Conservation (phyloP, 1,284 basidiomycete species). For the Pterulicium gracile region DNA sequence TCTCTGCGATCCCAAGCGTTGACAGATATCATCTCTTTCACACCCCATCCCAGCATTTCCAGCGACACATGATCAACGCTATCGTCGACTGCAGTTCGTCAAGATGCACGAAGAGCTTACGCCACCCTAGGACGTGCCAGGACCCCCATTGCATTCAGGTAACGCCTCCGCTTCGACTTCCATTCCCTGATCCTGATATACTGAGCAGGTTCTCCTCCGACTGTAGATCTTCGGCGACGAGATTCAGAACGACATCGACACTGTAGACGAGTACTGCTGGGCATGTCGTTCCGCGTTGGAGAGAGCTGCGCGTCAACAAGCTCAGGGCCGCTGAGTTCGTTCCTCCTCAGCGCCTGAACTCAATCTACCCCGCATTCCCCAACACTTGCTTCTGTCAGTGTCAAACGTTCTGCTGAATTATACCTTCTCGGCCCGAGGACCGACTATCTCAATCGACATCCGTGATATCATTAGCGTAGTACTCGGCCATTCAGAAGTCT, state of each 20-base stretch:
- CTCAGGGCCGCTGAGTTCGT: not conserved
- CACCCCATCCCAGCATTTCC: slow-evolving; percentile 11
- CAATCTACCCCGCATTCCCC: too few species aligned
- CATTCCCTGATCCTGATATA: not conserved
- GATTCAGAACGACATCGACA: slow-evolving; percentile 26
- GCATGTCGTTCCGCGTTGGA: slow-evolving; percentile 21
- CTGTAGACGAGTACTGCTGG: slow-evolving; percentile 28
- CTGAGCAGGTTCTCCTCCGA: not conserved
- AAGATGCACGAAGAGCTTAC: not conserved
- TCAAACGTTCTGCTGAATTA: too few species aligned
- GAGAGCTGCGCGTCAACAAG: not conserved
- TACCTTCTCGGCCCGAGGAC: too few species aligned
- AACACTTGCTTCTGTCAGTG: too few species aligned
- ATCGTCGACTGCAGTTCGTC: slow-evolving; percentile 13
- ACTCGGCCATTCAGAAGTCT: too few species aligned
- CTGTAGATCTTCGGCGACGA: slow-evolving; percentile 26
- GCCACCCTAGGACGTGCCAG: not conserved
- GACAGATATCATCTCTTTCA: not conserved
- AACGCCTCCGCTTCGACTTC: not conserved
- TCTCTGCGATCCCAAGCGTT: too few species aligned
- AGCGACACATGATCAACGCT: slow-evolving; percentile 13
- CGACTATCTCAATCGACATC: too few species aligned
- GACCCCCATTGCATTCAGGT: not conserved
- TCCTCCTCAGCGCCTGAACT: too few species aligned
- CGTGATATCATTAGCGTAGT: too few species aligned